phyloP scores from a whole-genome alignment of 2,329 filamentous ascomycete species.

The Akanthomyces muscarius region DNA sequence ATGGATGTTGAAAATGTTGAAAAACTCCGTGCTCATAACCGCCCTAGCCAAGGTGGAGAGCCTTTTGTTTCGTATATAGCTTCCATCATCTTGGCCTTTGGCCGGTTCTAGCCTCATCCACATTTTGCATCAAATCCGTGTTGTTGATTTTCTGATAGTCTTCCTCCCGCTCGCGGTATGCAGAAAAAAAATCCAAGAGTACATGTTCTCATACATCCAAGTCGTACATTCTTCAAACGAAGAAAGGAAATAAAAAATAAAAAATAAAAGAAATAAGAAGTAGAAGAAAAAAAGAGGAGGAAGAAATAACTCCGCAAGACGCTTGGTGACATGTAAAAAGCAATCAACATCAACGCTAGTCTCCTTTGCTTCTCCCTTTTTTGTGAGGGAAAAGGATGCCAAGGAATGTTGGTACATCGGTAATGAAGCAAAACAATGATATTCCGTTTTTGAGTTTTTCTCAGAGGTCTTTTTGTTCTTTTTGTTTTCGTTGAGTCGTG shows the following conservation, averaged over 20 bases:
- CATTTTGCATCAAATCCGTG: neutral
- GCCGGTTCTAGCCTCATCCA: neutral
- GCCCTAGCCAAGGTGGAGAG: neutral
- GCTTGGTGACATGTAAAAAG: conserved; percentile 10
- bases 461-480: neutral
- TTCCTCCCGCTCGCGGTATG: conserved; percentile 4
- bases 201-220: conserved; percentile 18
- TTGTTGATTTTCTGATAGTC: neutral
- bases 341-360: conserved; percentile 12
- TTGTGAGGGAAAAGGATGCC: neutral
- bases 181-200: conserved; percentile 12
- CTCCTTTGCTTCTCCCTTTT: neutral
- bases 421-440: conserved; percentile 1
- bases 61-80: neutral
- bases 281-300: neutral
- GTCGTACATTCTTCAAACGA: conserved; percentile 18
- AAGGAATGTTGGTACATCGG: conserved; percentile 6
- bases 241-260: conserved; percentile 7
- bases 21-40: neutral
- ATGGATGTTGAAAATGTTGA: neutral
- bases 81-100: neutral
- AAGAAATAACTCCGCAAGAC: conserved; percentile 4
- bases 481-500: neutral
- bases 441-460: neutral
- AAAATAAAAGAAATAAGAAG: neutral